Conservation (phyloP, 257 asterid genomes). For the Eustoma russellianum region DNA sequence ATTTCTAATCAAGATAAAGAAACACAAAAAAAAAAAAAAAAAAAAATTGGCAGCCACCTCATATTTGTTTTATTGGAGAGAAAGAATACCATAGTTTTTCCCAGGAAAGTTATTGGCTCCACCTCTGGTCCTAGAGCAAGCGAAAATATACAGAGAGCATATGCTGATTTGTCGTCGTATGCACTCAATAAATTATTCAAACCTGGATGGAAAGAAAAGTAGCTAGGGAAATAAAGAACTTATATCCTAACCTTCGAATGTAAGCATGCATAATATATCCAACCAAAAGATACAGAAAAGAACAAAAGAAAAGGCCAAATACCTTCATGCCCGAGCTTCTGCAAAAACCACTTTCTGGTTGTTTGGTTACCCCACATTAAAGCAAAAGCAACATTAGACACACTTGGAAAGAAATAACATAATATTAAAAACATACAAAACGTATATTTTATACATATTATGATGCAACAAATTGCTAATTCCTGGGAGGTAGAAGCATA, state of each 20-base stretch:
- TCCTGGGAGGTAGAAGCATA: no score
- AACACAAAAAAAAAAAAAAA: not conserved
- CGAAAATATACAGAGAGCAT: constrained; percentile 88
- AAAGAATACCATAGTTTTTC: constrained; percentile 61
- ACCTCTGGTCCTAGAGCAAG: constrained; percentile 75
- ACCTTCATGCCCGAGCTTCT: constrained; percentile 95
- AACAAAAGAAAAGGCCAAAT: not conserved
- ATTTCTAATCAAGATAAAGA: no score
- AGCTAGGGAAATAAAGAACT: not conserved
- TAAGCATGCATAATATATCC: not conserved
- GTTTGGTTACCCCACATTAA: constrained; percentile 16
- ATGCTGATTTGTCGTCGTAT: constrained; percentile 90
- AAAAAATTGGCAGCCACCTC: not conserved
- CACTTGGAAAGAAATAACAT: not conserved
- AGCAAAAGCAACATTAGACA: constrained; percentile 9
- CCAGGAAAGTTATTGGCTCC: constrained; percentile 77
- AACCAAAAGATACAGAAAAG: not conserved
- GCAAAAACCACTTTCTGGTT: constrained; percentile 90
- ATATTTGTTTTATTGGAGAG: not conserved
- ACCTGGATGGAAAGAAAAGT: constrained; percentile 34
- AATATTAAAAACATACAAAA: no score
- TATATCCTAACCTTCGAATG: not conserved
- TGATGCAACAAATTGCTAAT: no score
- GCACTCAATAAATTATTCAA: constrained; percentile 85
- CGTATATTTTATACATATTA: no score